phyloP scores from a whole-genome alignment of 306 rosid genomes.

The Purshia tridentata region DNA sequence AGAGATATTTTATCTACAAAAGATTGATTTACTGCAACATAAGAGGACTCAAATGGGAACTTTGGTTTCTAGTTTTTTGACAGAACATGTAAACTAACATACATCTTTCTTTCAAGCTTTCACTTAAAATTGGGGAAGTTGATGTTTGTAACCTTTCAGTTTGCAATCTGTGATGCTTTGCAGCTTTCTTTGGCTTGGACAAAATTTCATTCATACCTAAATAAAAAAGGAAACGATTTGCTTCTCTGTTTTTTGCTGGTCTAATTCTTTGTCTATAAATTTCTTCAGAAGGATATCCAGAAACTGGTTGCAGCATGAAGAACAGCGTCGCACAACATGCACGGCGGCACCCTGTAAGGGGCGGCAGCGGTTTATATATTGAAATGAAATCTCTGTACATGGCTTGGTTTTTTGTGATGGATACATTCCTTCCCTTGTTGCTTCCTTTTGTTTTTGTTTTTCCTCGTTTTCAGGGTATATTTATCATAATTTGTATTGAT shows the following conservation, averaged over 20 bases:
- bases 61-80: background rate
- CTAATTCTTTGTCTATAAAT: constrained; percentile 14
- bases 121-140: background rate
- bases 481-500: background rate
- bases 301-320: constrained; percentile 72
- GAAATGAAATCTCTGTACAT: constrained; percentile 15
- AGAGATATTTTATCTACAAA: background rate
- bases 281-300: constrained; percentile 85
- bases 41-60: background rate
- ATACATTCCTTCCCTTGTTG: background rate
- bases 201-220: background rate
- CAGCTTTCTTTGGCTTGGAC: background rate
- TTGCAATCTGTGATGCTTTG: background rate
- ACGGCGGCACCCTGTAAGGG: background rate
- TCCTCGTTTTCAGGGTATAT: background rate
- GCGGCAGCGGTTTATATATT: constrained; percentile 11
- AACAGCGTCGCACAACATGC: constrained; percentile 13
- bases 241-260: background rate
- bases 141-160: background rate
- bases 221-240: background rate
- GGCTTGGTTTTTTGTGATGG: background rate
- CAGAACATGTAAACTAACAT: background rate
- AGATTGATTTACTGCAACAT: no score
- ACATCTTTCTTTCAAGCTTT: background rate
- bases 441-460: background rate